Evolutionary conservation across 2,329 filamentous ascomycete species (phyloP).

Genomic region (Colletotrichum theobromicola): DNA sequence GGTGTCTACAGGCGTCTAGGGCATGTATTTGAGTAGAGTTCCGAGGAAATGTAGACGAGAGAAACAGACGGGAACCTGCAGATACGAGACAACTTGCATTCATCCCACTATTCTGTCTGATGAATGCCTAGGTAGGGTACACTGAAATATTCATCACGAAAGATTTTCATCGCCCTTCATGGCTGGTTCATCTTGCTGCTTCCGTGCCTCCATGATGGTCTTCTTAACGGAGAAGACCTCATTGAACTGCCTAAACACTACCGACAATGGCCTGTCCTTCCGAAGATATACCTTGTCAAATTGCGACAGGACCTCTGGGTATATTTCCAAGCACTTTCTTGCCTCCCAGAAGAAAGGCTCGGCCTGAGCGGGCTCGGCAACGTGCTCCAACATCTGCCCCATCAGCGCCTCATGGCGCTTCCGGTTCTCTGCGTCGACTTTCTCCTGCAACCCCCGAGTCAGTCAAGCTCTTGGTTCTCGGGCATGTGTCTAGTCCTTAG

Average conservation of each 20-base stretch:
- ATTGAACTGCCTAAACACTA: neutral
- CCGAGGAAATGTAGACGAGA: neutral
- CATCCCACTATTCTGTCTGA: neutral
- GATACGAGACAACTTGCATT: neutral
- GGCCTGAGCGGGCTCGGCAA: neutral
- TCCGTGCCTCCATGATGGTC: neutral
- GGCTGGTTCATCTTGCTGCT: neutral
- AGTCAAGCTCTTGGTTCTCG: neutral
- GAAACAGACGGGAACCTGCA: neutral
- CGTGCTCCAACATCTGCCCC: neutral
- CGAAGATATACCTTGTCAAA: neutral
- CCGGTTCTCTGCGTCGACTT: neutral
- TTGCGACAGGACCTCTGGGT: neutral
- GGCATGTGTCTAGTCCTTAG: neutral
- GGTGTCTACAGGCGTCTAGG: neutral
- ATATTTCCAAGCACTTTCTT: neutral
- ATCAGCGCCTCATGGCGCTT: neutral
- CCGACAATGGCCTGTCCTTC: neutral
- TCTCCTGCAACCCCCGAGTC: neutral
- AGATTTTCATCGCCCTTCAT: neutral
- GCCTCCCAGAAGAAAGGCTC: neutral
- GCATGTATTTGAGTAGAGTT: neutral
- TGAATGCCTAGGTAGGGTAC: neutral
- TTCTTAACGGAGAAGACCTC: neutral
- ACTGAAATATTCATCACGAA: neutral